Evolutionary conservation across 192 early-diverging fungal genomes (phyloP).

Genomic region (Coemansia sp.): DNA sequence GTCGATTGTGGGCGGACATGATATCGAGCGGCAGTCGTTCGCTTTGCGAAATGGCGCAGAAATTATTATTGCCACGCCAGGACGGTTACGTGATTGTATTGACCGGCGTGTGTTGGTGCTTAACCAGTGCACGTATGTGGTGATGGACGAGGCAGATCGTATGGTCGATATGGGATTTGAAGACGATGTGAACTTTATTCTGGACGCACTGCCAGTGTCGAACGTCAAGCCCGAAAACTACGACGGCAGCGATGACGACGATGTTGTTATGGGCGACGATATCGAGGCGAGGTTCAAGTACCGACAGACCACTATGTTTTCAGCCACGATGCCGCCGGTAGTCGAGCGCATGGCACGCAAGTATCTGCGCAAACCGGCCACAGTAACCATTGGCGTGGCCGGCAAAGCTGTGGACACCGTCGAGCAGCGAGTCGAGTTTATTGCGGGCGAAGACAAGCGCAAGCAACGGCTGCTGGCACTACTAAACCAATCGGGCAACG

Average conservation of each 20-base stretch:
- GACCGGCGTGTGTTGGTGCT: constrained; percentile 88
- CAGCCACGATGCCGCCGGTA: constrained; percentile 95
- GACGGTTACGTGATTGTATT: constrained; percentile 89
- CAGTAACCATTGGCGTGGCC: constrained; percentile 93
- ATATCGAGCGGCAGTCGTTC: constrained; percentile 85
- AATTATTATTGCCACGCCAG: constrained; percentile 97
- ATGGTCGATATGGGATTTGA: constrained; percentile 97
- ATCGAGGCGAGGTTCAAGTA: constrained; percentile 50
- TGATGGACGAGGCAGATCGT: constrained; percentile 99
- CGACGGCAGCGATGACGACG: constrained; percentile 40
- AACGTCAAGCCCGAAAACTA: constrained; percentile 85
- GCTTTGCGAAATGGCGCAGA: constrained; percentile 89
- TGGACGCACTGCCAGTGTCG: constrained; percentile 89
- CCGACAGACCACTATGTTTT: constrained; percentile 99
- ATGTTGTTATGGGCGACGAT: background rate
- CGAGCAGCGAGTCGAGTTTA: constrained; percentile 93
- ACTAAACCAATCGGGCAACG: constrained; percentile 60
- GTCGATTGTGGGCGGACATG: constrained; percentile 82
- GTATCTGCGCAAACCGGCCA: constrained; percentile 88
- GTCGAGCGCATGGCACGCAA: constrained; percentile 94
- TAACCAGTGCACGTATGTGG: constrained; percentile 94
- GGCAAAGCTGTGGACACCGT: constrained; percentile 97
- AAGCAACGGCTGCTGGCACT: constrained; percentile 76
- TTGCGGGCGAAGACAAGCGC: constrained; percentile 78
- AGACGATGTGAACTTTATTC: constrained; percentile 91